Evolutionary conservation across 805 yeast genomes (phyloP).

Genomic region (Kluyveromyces aestuarii): DNA sequence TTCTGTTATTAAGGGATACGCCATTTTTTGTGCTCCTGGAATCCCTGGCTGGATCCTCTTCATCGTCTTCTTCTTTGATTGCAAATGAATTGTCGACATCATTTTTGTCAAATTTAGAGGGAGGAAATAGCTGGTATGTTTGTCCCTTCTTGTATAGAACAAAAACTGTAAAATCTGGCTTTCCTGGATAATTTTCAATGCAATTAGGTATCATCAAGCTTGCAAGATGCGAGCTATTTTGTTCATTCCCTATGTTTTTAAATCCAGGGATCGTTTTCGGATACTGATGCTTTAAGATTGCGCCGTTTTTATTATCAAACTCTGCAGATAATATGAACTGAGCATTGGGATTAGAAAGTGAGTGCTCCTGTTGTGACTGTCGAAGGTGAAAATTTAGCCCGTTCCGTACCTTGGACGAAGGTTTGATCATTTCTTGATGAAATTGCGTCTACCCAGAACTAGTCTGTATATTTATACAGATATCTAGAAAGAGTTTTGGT

Average conservation of each 20-base stretch:
- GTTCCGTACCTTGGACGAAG: slow-evolving; percentile 7
- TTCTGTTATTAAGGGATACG: slow-evolving; percentile 4
- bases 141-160: slow-evolving; percentile 36
- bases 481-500: not conserved
- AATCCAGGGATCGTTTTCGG: slow-evolving; percentile 38
- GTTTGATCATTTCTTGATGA: slow-evolving; percentile 4
- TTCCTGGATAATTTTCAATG: slow-evolving; percentile 39
- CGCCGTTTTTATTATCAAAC: slow-evolving; percentile 72
- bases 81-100: slow-evolving; percentile 11
- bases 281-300: slow-evolving; percentile 50
- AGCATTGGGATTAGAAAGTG: slow-evolving; percentile 28
- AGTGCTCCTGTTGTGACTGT: slow-evolving; percentile 7
- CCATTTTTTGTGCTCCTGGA: not conserved
- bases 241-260: slow-evolving; percentile 11
- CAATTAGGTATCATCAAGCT: slow-evolving; percentile 57
- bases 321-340: slow-evolving; percentile 61
- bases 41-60: slow-evolving; percentile 3
- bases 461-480: not conserved
- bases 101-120: slow-evolving; percentile 6
- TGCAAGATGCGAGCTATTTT: slow-evolving; percentile 26
- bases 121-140: slow-evolving; percentile 20
- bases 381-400: slow-evolving; percentile 7
- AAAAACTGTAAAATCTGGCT: slow-evolving; percentile 51
- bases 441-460: not conserved
- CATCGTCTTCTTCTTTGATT: slow-evolving; percentile 9